Conservation (phyloP, 2,329 filamentous ascomycete genomes). For the Madurella mycetomatis region DNA sequence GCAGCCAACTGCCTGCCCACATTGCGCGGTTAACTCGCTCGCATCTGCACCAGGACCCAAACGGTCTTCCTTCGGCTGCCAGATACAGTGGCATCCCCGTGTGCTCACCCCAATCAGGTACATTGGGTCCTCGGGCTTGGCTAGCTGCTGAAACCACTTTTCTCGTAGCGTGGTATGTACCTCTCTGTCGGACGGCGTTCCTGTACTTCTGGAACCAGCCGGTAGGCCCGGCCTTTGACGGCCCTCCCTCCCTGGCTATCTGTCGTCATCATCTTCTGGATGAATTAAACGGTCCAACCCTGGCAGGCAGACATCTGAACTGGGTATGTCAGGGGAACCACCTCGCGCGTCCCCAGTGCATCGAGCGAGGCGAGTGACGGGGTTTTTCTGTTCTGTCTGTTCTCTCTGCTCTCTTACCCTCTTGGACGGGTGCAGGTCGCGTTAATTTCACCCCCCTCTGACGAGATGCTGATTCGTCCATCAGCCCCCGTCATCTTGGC, state of each 20-base stretch:
- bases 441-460: conserved; percentile 22
- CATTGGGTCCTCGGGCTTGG: conserved; percentile 11
- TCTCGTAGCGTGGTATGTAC: not conserved
- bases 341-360: too few relatives aligned
- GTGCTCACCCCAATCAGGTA: conserved; percentile 5
- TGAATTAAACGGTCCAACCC: too few relatives aligned
- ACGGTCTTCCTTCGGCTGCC: conserved; percentile 22
- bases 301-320: too few relatives aligned
- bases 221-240: too few relatives aligned
- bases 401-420: not conserved
- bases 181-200: not conserved
- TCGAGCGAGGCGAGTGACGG: not conserved
- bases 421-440: not conserved
- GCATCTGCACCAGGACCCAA: conserved; percentile 22
- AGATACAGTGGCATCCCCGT: conserved; percentile 5
- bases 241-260: too few relatives aligned
- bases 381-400: conserved; percentile 6
- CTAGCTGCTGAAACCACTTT: not conserved
- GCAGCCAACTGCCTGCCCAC: conserved; percentile 17
- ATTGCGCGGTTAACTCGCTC: conserved; percentile 24
- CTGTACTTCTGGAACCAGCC: not conserved
- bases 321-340: too few relatives aligned
- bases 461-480: conserved; percentile 12
- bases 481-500: conserved; percentile 10
- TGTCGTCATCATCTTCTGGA: too few relatives aligned